phyloP scores from a whole-genome alignment of 225 moss, liverwort and hornwort species.

The Thuidium tamariscinum region DNA sequence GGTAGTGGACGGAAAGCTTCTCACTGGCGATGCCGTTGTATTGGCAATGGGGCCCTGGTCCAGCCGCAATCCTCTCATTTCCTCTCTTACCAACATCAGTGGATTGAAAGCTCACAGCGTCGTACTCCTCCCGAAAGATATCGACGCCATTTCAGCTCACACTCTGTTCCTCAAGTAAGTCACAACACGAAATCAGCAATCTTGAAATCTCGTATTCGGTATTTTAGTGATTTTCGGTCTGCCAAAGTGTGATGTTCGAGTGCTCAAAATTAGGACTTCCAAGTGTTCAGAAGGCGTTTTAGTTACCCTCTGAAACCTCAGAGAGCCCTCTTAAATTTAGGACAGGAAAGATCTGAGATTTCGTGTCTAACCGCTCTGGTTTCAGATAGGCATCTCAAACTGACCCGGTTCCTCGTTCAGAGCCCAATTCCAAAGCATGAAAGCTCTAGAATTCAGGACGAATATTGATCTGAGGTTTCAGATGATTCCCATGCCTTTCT shows the following conservation, averaged over 20 bases:
- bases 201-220: not conserved
- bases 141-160: conserved; percentile 52
- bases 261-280: not conserved
- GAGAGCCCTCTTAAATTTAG: not conserved
- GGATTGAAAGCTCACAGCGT: conserved; percentile 89
- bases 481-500: not conserved
- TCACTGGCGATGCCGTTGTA: conserved; percentile 68
- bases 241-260: not conserved
- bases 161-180: conserved; percentile 57
- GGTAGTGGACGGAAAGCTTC: conserved; percentile 52
- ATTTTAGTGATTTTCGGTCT: too few relatives aligned
- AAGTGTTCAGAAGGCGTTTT: not conserved
- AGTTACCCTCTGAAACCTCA: not conserved
- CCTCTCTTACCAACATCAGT: conserved; percentile 62
- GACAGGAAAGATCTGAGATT: not conserved
- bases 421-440: not conserved
- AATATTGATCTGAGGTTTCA: not conserved
- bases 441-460: not conserved
- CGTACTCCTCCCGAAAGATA: conserved; percentile 57
- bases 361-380: not conserved
- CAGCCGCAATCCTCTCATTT: conserved; percentile 51
- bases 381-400: not conserved
- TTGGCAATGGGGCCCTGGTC: conserved; percentile 98
- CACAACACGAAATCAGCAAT: not conserved
- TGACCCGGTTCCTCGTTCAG: not conserved